These are phyloP conservation scores for Starmerella apis DNA, from an alignment of 805 yeast genomes.

Conservation along the genomic window DNA sequence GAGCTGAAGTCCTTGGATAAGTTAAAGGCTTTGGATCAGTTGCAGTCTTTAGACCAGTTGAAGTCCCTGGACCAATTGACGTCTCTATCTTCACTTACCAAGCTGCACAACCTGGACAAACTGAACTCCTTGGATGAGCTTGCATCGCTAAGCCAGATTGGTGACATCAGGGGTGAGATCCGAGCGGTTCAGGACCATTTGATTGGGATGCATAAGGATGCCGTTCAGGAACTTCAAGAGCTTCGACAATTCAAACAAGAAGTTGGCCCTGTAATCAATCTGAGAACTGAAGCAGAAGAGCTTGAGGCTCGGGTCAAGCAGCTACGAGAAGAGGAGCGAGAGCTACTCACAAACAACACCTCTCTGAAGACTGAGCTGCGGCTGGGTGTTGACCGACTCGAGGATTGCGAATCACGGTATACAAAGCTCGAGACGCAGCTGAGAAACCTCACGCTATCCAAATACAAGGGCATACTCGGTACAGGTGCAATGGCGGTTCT, in stretches of 20 bases:
- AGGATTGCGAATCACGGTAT: slow-evolving; percentile 20
- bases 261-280: neutral
- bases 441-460: slow-evolving; percentile 21
- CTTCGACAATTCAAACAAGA: slow-evolving; percentile 9
- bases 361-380: slow-evolving; percentile 21
- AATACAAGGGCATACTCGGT: slow-evolving; percentile 23
- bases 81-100: too few species aligned
- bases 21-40: slow-evolving; percentile 7
- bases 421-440: slow-evolving; percentile 19
- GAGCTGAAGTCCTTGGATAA: neutral
- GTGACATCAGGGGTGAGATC: slow-evolving; percentile 20
- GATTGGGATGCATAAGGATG: slow-evolving; percentile 13
- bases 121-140: slow-evolving; percentile 3
- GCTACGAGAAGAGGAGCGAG: slow-evolving; percentile 16
- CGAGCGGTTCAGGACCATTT: slow-evolving; percentile 24
- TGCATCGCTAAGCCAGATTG: slow-evolving; percentile 3
- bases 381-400: slow-evolving; percentile 15
- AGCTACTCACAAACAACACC: slow-evolving; percentile 11
- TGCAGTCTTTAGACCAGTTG: slow-evolving; percentile 1
- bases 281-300: slow-evolving; percentile 4
- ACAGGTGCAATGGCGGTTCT: slow-evolving; percentile 24
- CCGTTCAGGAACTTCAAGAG: slow-evolving; percentile 10
- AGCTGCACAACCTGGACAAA: too few species aligned
- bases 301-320: slow-evolving; percentile 10
- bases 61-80: neutral